phyloP scores from a whole-genome alignment of 1,284 basidiomycete genomes.

The Wallemia mellicola region DNA sequence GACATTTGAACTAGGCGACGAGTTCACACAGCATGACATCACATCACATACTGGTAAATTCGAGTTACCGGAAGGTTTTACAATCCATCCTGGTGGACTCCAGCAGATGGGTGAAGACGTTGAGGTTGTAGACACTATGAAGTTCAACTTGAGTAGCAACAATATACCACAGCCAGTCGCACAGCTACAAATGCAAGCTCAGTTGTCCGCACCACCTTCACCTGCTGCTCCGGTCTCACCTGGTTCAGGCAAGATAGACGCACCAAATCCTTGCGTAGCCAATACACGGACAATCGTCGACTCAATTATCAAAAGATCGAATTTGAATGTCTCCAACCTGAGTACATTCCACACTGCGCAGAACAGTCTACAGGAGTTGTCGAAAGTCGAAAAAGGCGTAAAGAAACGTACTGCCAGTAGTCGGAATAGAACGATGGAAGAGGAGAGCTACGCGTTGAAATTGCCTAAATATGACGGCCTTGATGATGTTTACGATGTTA shows the following conservation, averaged over 20 bases:
- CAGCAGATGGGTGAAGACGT: not conserved
- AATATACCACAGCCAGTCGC: not conserved
- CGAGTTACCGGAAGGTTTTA: conserved; percentile 16
- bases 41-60: conserved; percentile 7
- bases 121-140: not conserved
- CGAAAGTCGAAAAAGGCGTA: not conserved
- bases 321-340: not conserved
- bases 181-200: not conserved
- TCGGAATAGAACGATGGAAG: not conserved
- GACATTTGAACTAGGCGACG: not conserved
- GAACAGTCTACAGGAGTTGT: not conserved
- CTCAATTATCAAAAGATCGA: not conserved
- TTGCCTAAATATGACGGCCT: conserved; percentile 17
- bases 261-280: not conserved
- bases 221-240: not conserved
- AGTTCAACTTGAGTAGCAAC: not conserved
- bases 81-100: conserved; percentile 9
- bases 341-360: not conserved
- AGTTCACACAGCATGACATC: not conserved
- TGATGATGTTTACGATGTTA: conserved; percentile 33
- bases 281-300: not conserved
- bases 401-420: not conserved
- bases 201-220: not conserved
- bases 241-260: not conserved
- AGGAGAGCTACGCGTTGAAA: not conserved